Evolutionary conservation across 2,329 filamentous ascomycete genomes (phyloP).

Genomic region (Allantophomopsis lycopodina): DNA sequence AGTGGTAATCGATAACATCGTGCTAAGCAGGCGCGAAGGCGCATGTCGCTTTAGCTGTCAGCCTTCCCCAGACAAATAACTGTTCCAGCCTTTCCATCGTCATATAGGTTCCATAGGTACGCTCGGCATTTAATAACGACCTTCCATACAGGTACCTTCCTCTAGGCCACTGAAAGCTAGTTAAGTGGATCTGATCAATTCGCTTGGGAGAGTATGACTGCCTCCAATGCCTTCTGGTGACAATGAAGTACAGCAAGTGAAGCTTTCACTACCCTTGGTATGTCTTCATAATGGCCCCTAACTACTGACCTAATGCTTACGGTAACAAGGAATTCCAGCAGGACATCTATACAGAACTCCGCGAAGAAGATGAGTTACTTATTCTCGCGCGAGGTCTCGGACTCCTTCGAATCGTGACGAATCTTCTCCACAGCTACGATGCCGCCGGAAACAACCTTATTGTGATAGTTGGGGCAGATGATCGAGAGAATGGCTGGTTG

Average conservation of each 20-base stretch:
- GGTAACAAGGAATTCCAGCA: slow-evolving; percentile 69
- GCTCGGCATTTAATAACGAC: no score
- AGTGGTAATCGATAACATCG: no score
- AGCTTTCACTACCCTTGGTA: slow-evolving; percentile 67
- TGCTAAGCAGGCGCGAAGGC: no score
- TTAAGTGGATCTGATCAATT: no score
- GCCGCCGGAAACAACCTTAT: slow-evolving; percentile 89
- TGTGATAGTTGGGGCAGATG: slow-evolving; percentile 76
- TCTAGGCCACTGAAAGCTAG: no score
- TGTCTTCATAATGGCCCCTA: slow-evolving; percentile 5
- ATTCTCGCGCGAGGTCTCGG: slow-evolving; percentile 85
- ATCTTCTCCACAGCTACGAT: slow-evolving; percentile 93
- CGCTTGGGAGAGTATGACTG: slow-evolving; percentile 3
- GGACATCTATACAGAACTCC: slow-evolving; percentile 81
- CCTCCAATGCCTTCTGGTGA: slow-evolving; percentile 18
- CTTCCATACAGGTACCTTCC: no score
- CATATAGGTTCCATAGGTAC: no score
- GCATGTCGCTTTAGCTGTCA: no score
- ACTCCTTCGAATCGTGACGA: slow-evolving; percentile 84
- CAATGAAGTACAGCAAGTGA: slow-evolving; percentile 53
- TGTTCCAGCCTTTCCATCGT: no score
- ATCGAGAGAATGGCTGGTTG: slow-evolving; percentile 92
- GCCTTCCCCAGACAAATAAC: no score
- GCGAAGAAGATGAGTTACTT: slow-evolving; percentile 84
- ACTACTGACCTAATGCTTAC: not conserved